Conservation (phyloP, 306 rosid species). For the Trichosanthes truncata region DNA sequence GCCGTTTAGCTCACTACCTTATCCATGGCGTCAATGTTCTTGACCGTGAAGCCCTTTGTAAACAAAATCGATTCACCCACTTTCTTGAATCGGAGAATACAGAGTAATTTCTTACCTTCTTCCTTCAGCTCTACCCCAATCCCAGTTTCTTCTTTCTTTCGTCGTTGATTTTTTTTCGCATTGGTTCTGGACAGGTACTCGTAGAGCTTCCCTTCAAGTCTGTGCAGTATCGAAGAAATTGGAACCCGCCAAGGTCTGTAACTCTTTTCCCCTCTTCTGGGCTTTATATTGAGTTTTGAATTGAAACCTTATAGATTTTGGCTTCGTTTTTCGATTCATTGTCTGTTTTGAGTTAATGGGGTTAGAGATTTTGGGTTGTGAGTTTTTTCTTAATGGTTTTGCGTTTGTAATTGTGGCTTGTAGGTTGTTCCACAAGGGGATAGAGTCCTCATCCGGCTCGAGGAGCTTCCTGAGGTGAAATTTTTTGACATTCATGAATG, state of each 20-base stretch:
- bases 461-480: slow-evolving; percentile 51
- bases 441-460: slow-evolving; percentile 84
- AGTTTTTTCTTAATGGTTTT: neutral
- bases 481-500: neutral
- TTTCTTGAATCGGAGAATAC: slow-evolving; percentile 28
- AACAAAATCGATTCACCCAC: slow-evolving; percentile 28
- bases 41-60: slow-evolving; percentile 40
- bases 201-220: slow-evolving; percentile 44
- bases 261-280: neutral
- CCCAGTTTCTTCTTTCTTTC: neutral
- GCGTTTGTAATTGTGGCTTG: neutral
- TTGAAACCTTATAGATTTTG: neutral
- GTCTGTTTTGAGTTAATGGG: neutral
- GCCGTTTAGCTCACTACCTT: neutral
- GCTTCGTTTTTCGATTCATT: neutral
- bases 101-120: slow-evolving; percentile 20
- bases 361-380: neutral
- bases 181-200: slow-evolving; percentile 33
- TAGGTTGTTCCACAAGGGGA: slow-evolving; percentile 96
- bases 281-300: neutral
- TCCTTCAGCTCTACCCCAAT: neutral
- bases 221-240: slow-evolving; percentile 47
- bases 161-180: neutral
- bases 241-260: slow-evolving; percentile 58
- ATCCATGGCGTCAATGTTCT: slow-evolving; percentile 72